These are phyloP conservation scores for Colletotrichum aenigma DNA, from an alignment of 2,329 filamentous ascomycete species.

Conservation along the genomic window DNA sequence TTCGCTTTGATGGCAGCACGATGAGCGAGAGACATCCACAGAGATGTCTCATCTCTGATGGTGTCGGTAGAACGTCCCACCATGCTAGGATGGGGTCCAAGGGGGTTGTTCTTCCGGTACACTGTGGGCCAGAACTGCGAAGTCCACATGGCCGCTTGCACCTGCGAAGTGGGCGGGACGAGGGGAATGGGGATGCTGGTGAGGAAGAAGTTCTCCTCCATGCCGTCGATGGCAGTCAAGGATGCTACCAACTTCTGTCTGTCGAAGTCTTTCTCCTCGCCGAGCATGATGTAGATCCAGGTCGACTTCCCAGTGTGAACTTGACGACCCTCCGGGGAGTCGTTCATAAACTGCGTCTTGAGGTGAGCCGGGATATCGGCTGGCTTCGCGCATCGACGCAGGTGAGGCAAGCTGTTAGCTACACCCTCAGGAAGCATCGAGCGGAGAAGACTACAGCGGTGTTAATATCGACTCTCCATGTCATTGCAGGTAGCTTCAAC, in stretches of 20 bases:
- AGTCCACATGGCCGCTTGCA: conserved; percentile 77
- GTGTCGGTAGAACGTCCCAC: conserved; percentile 73
- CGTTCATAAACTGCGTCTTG: conserved; percentile 65
- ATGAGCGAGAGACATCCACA: conserved; percentile 73
- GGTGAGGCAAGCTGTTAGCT: conserved; percentile 70
- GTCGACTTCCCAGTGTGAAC: conserved; percentile 65
- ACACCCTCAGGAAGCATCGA: conserved; percentile 62
- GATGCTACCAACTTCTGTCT: conserved; percentile 55
- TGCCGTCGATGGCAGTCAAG: conserved; percentile 53
- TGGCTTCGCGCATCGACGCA: conserved; percentile 78
- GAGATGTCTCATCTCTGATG: conserved; percentile 65
- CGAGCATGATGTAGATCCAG: conserved; percentile 64
- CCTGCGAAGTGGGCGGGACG: conserved; percentile 74
- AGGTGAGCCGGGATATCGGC: conserved; percentile 70
- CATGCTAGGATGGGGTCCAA: conserved; percentile 80
- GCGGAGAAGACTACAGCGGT: conserved; percentile 40
- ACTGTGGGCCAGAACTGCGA: conserved; percentile 82
- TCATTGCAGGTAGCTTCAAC: conserved; percentile 31
- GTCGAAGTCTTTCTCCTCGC: conserved; percentile 55
- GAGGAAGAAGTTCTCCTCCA: conserved; percentile 59
- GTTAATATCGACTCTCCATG: conserved; percentile 29
- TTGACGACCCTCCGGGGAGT: conserved; percentile 55
- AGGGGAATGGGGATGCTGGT: conserved; percentile 72
- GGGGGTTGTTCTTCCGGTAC: conserved; percentile 86
- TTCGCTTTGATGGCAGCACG: conserved; percentile 65